Percentiles rank a stretch among this genome's conserved stretches.
phyloP scores from a whole-genome alignment of 192 early-diverging fungal genomes.

The Coemansia sp. region DNA sequence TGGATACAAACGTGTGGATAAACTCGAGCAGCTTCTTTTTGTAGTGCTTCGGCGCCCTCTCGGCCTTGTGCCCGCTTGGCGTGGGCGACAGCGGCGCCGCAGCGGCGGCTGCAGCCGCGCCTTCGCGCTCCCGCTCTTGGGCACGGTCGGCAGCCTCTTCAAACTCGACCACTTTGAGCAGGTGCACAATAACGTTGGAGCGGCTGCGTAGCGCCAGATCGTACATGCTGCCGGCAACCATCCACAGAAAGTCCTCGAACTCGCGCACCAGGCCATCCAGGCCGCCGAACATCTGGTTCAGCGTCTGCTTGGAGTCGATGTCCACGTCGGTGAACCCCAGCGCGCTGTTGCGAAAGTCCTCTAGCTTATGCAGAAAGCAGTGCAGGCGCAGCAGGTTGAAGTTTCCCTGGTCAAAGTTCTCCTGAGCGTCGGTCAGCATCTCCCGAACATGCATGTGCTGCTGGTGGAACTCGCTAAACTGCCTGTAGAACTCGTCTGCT shows the following conservation, averaged over 20 bases:
- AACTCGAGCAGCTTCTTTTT: slow-evolving; percentile 48
- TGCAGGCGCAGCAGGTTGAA: slow-evolving; percentile 83
- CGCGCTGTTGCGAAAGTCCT: slow-evolving; percentile 85
- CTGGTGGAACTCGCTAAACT: slow-evolving; percentile 84
- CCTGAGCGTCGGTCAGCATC: slow-evolving; percentile 67
- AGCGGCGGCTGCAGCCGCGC: slow-evolving; percentile 11
- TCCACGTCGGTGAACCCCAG: slow-evolving; percentile 69
- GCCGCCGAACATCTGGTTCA: slow-evolving; percentile 81
- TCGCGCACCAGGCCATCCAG: slow-evolving; percentile 76
- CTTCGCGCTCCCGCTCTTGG: slow-evolving; percentile 38
- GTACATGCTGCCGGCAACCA: slow-evolving; percentile 73
- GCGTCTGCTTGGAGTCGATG: slow-evolving; percentile 78
- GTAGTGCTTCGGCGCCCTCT: slow-evolving; percentile 44
- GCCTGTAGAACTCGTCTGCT: slow-evolving; percentile 79
- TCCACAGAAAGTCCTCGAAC: slow-evolving; percentile 89
- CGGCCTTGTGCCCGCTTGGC: neutral
- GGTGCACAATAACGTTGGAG: slow-evolving; percentile 72
- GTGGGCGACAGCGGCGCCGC: slow-evolving; percentile 12
- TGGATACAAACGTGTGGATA: slow-evolving; percentile 31
- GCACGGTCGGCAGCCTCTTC: slow-evolving; percentile 83
- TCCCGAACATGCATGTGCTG: slow-evolving; percentile 69
- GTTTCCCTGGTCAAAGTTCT: slow-evolving; percentile 46
- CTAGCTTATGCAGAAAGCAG: slow-evolving; percentile 81
- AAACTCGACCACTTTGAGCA: slow-evolving; percentile 92
- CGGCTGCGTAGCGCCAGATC: slow-evolving; percentile 72